Conservation (phyloP, 1,139 yeast genomes). For the Dujonia santamariae region DNA sequence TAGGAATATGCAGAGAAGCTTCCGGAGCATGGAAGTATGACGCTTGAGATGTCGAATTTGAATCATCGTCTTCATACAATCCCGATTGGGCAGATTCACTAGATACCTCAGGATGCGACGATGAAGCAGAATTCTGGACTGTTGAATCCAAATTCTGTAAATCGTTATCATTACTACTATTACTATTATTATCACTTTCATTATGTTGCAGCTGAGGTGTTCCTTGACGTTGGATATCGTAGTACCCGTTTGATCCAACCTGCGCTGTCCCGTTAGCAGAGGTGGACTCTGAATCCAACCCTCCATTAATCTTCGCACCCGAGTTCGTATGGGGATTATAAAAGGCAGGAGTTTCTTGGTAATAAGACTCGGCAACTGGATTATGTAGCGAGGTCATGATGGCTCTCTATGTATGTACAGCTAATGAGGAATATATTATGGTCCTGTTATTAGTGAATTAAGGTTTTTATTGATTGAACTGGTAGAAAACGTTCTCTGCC, state of each 20-base stretch:
- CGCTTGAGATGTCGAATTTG: constrained; percentile 8
- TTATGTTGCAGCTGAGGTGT: too few relatives aligned
- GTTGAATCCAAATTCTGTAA: too few relatives aligned
- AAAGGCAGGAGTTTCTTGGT: constrained; percentile 29
- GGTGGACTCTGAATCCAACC: too few relatives aligned
- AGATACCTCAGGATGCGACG: not conserved
- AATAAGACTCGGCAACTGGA: constrained; percentile 27
- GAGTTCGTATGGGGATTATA: constrained; percentile 20
- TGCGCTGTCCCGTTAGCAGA: too few relatives aligned
- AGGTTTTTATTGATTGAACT: constrained; percentile 2
- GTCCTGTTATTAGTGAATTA: not conserved
- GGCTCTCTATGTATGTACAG: too few relatives aligned
- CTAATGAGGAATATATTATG: not conserved
- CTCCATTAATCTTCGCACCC: not conserved
- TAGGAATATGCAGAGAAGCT: constrained; percentile 1
- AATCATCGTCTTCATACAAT: constrained; percentile 7
- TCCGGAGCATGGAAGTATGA: constrained; percentile 8
- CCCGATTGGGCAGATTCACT: constrained; percentile 2
- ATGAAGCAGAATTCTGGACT: too few relatives aligned
- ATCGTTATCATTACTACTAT: too few relatives aligned
- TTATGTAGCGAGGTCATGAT: constrained; percentile 36
- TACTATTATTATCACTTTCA: too few relatives aligned
- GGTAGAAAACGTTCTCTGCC: too few relatives aligned
- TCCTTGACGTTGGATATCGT: too few relatives aligned
- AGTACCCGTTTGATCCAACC: too few relatives aligned